phyloP scores from a whole-genome alignment of 1,139 yeast genomes.

The Cylindricascospora bacillispora region DNA sequence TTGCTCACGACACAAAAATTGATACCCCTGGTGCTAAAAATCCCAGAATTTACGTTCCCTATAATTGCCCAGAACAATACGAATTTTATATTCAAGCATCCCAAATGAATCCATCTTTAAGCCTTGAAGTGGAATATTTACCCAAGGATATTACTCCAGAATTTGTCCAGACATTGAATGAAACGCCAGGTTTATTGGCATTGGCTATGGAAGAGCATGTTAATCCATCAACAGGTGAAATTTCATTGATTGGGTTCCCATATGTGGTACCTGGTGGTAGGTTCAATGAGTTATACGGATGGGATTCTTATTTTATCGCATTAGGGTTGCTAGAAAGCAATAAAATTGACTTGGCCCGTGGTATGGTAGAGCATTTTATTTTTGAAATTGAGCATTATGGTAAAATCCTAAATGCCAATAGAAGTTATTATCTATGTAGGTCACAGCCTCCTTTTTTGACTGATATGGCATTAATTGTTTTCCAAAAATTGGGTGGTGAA shows the following conservation, averaged over 20 bases:
- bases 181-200: constrained; percentile 77
- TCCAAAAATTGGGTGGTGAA: constrained; percentile 39
- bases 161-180: constrained; percentile 64
- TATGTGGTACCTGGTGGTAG: constrained; percentile 97
- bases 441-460: constrained; percentile 98
- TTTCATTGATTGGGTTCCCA: constrained; percentile 54
- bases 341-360: constrained; percentile 58
- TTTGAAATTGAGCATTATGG: constrained; percentile 88
- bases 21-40: constrained; percentile 37
- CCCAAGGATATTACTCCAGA: constrained; percentile 48
- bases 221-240: constrained; percentile 38
- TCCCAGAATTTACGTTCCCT: constrained; percentile 74
- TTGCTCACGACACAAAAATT: constrained; percentile 74
- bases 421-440: constrained; percentile 81
- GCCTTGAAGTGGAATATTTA: constrained; percentile 65
- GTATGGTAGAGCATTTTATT: constrained; percentile 87
- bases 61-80: constrained; percentile 55
- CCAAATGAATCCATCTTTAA: constrained; percentile 39
- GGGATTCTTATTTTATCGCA: constrained; percentile 95
- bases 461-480: constrained; percentile 74
- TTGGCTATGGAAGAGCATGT: constrained; percentile 48
- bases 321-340: constrained; percentile 61
- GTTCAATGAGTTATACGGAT: constrained; percentile 90
- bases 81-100: constrained; percentile 53
- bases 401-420: constrained; percentile 84